These are phyloP conservation scores for Cicer pinnatifidum DNA, from an alignment of 306 rosid genomes.

Conservation along the genomic window DNA sequence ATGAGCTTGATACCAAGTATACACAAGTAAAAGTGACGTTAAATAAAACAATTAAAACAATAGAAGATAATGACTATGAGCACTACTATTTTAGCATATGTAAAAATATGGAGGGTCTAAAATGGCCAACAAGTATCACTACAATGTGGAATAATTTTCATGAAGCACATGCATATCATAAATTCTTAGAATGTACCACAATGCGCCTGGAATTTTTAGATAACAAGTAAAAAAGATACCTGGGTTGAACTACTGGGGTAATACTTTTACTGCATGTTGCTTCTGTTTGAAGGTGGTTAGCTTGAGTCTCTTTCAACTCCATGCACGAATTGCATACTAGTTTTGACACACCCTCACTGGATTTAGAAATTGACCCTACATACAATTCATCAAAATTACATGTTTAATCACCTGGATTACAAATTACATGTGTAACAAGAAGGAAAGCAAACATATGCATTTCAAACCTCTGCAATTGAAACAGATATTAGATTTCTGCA, in stretches of 20 bases:
- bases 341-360: constrained; percentile 49
- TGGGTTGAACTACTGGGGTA: constrained; percentile 34
- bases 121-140: not conserved
- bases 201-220: constrained; percentile 1
- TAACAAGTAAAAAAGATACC: constrained; percentile 34
- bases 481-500: constrained; percentile 67
- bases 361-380: constrained; percentile 49
- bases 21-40: not conserved
- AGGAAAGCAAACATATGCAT: constrained; percentile 35
- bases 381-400: constrained; percentile 38
- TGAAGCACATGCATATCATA: constrained; percentile 6
- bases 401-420: not conserved
- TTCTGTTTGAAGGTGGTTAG: constrained; percentile 24
- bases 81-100: not conserved
- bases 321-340: constrained; percentile 68
- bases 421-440: constrained; percentile 4
- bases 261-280: constrained; percentile 28
- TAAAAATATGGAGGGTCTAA: not conserved
- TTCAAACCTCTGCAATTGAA: constrained; percentile 77
- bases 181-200: not conserved
- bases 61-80: not conserved
- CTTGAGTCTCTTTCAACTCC: constrained; percentile 50
- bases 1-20: not conserved
- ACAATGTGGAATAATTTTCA: not conserved
- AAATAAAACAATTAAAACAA: constrained; percentile 9